phyloP scores from a whole-genome alignment of 1,139 yeast genomes.

The Candida albicans region DNA sequence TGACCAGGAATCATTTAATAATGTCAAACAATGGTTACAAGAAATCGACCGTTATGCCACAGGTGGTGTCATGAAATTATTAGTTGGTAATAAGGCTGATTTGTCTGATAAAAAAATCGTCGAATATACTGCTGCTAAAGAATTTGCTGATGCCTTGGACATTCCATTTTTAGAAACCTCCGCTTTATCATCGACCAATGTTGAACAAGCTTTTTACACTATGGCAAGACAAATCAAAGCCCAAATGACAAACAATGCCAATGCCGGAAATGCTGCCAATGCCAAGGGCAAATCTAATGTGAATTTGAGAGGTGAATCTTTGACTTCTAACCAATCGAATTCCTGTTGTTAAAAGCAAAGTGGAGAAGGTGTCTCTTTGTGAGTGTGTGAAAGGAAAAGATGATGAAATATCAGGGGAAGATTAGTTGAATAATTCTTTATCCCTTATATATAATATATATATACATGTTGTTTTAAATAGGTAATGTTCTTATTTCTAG shows the following conservation, averaged over 20 bases:
- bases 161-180: conserved; percentile 96
- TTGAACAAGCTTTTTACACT: conserved; percentile 96
- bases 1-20: conserved; percentile 95
- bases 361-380: conserved; percentile 1
- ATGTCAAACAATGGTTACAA: conserved; percentile 98
- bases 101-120: conserved; percentile 92
- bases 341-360: conserved; percentile 68
- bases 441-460: conserved; percentile 1
- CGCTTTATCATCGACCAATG: conserved; percentile 93
- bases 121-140: conserved; percentile 95
- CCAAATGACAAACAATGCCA: conserved; percentile 75
- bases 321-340: conserved; percentile 62
- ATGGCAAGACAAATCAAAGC: conserved; percentile 99
- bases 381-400: neutral
- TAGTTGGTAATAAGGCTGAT: conserved; percentile 97
- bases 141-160: conserved; percentile 94
- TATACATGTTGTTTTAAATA: conserved; percentile 5
- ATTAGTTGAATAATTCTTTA: neutral
- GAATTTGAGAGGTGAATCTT: conserved; percentile 86
- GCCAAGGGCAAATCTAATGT: conserved; percentile 68
- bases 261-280: conserved; percentile 32
- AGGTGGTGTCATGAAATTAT: conserved; percentile 92
- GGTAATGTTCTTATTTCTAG: conserved; percentile 2
- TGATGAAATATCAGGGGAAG: neutral
- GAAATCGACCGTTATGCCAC: conserved; percentile 98